Base-by-base conservation (phyloP, 2,329 filamentous ascomycete genomes). In the Claviceps paspali region DNA sequence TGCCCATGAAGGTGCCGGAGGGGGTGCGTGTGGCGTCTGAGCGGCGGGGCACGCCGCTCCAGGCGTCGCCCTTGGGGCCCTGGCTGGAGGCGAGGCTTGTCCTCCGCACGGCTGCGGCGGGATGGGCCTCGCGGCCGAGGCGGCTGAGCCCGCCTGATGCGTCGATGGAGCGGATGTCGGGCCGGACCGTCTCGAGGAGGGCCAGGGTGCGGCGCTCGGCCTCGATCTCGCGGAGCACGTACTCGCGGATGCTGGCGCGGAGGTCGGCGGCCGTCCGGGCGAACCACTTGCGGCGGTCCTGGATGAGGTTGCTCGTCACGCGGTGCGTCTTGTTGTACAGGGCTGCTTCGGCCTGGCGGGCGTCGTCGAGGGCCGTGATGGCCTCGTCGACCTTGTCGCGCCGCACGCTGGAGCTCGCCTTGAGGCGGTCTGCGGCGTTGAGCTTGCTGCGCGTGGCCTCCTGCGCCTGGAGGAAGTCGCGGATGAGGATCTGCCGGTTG, bases 331-430 rank as follows among this genome's bases (percentile, higher is more conserved):
- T 95, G 49, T 82, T 76, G 42, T 76, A 73, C 18, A 98, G 73
- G 50, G 86, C 82, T 11, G 76, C 66, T 60, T 98, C 91, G 47
- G 82, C 76, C 45, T 73, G 78, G 38, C 81, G 73, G 4, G 91
- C 91, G 52, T 96, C 91, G 44, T 94, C 86, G 4, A 96, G 70
- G 4, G 85, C 74, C 14, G 77, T 71, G 51, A 98, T 92, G n/a
- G 91, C 91, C 60, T 98, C 91, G 55, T 98, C 91, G 21, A 96
- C 91, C 63, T 96, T 98, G 54, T 98, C 91, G 26, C 82, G 73
- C 43, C 85, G 81, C 26, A 98, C 87, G 40, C 78, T 91, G 12
- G 83, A 82, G 56, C 78, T 85, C 14, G 79, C 76, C 54, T 92
- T 94, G 42, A 98, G 70, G 31, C 91, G 76, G 56, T 96, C 87